Conservation (phyloP, 2,329 filamentous ascomycete genomes). For the Periglandula ipomoeae region DNA sequence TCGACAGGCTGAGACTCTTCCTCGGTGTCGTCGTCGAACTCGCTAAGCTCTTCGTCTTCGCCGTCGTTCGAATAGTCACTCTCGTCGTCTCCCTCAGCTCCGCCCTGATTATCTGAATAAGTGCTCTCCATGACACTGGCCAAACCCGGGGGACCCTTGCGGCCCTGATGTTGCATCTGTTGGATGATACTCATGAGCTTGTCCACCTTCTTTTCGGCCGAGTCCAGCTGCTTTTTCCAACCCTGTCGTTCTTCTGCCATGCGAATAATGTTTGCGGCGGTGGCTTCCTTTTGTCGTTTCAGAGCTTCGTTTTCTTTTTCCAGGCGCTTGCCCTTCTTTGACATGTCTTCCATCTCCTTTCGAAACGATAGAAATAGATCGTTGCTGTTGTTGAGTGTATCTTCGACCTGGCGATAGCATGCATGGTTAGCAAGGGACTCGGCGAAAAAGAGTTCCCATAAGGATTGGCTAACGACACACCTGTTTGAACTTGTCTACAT, state of each 20-base stretch:
- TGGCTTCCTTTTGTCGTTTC: conserved; percentile 86
- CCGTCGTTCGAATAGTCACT: conserved; percentile 58
- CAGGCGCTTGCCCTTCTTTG: conserved; percentile 92
- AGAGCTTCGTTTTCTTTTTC: conserved; percentile 93
- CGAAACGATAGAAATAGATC: conserved; percentile 94
- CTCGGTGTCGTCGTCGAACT: conserved; percentile 53
- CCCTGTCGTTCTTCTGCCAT: conserved; percentile 94
- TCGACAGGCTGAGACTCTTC: conserved; percentile 34
- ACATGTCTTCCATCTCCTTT: conserved; percentile 99
- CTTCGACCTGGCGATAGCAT: conserved; percentile 64
- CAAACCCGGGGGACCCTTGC: conserved; percentile 61
- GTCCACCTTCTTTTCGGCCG: conserved; percentile 63
- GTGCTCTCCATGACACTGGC: conserved; percentile 49
- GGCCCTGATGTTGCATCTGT: conserved; percentile 90
- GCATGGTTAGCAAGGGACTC: not conserved
- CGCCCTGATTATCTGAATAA: conserved; percentile 45
- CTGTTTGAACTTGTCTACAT: conserved; percentile 99
- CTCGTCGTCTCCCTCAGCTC: conserved; percentile 41
- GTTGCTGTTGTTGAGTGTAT: conserved; percentile 96
- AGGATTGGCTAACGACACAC: conserved; percentile 51
- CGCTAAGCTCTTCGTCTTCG: conserved; percentile 52
- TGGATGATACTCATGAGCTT: conserved; percentile 92
- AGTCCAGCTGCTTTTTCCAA: conserved; percentile 57
- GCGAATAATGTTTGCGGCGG: conserved; percentile 88
- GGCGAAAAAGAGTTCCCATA: too few species aligned